Percentiles rank a stretch among this genome's conserved stretches.
Conservation (phyloP, 768 basidiomycete species). For the Tulasnella sp. region DNA sequence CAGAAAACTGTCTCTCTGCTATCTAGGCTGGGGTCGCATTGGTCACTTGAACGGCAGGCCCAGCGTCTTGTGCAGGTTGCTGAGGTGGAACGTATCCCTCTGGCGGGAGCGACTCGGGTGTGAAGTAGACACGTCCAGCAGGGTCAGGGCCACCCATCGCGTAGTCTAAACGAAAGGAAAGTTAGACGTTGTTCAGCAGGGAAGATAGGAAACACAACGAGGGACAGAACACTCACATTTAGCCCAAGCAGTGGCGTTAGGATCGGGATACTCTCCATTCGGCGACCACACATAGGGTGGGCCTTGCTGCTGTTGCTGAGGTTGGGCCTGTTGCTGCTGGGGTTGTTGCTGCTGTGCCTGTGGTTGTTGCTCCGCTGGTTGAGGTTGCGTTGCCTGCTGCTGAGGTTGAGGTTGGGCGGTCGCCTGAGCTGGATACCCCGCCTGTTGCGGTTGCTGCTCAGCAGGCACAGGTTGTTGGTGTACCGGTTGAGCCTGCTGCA, state of each 20-base stretch:
- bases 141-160: conserved; percentile 69
- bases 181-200: neutral
- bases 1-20: neutral
- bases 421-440: conserved; percentile 23
- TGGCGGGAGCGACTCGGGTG: conserved; percentile 25
- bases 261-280: conserved; percentile 62
- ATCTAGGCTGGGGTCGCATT: neutral
- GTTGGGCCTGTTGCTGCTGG: conserved; percentile 15
- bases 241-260: conserved; percentile 82
- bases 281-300: conserved; percentile 61
- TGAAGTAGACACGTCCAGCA: conserved; percentile 75
- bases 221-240: conserved; percentile 39
- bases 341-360: conserved; percentile 18
- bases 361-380: neutral
- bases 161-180: conserved; percentile 44
- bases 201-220: neutral
- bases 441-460: conserved; percentile 34
- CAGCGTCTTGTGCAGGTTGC: neutral
- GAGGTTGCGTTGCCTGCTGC: neutral
- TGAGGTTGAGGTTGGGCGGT: conserved; percentile 36
- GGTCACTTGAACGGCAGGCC: neutral
- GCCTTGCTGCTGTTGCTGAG: conserved; percentile 34
- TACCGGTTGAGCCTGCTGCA: conserved; percentile 25
- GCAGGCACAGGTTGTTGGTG: conserved; percentile 32
- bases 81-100: conserved; percentile 10